Conservation (phyloP, 805 yeast genomes). For the Groenewaldozyma salmanticensis region DNA sequence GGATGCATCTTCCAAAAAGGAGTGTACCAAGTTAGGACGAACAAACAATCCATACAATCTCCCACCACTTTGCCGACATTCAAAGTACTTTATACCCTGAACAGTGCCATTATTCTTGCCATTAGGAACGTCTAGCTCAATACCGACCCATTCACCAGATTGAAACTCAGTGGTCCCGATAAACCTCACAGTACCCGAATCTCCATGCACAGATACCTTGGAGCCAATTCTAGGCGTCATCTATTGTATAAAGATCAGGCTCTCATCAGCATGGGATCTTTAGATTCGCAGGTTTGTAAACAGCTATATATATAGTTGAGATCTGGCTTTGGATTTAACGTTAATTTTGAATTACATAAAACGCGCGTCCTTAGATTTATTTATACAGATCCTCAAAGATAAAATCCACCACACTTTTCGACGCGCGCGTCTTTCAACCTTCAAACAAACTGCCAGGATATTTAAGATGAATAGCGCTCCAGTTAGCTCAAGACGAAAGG, state of each 20-base stretch:
- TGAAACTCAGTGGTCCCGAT: conserved; percentile 53
- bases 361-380: neutral
- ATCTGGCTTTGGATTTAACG: no score
- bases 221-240: conserved; percentile 12
- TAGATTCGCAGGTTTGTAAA: no score
- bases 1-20: conserved; percentile 14
- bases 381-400: neutral
- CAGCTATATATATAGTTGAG: no score
- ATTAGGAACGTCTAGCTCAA: conserved; percentile 70
- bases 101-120: conserved; percentile 82
- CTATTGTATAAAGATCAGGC: no score
- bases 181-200: conserved; percentile 37
- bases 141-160: conserved; percentile 60
- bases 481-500: no score
- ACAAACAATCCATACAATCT: conserved; percentile 64
- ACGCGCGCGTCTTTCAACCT: neutral
- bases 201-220: conserved; percentile 25
- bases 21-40: conserved; percentile 54
- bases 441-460: no score
- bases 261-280: neutral
- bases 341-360: no score
- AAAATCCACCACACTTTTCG: neutral
- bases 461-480: no score
- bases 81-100: conserved; percentile 50
- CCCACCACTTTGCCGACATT: conserved; percentile 31